These are phyloP conservation scores for Microbotryomycetes sp. DNA, from an alignment of 1,284 basidiomycete species.

Conservation along the genomic window DNA sequence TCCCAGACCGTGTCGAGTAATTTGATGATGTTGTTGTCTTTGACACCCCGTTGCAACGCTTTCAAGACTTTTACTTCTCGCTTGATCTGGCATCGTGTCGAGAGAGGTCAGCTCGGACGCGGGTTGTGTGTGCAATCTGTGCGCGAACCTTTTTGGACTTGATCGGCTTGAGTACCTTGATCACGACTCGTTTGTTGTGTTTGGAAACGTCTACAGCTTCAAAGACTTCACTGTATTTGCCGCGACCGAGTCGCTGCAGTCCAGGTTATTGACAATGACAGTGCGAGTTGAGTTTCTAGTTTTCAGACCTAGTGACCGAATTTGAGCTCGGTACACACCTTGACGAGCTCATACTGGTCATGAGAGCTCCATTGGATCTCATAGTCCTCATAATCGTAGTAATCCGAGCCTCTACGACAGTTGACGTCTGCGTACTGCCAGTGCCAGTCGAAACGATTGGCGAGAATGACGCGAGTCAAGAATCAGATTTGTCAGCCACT, in stretches of 20 bases:
- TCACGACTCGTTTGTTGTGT: slow-evolving; percentile 54
- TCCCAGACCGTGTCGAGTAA: neutral
- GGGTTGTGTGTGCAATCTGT: slow-evolving; percentile 77
- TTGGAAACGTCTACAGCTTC: slow-evolving; percentile 89
- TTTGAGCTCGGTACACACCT: neutral
- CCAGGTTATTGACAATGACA: too few relatives aligned
- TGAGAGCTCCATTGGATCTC: neutral
- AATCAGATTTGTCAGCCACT: too few relatives aligned
- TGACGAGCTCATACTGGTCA: neutral
- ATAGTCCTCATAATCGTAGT: neutral
- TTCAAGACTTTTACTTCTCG: slow-evolving; percentile 69
- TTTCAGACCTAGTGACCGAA: too few relatives aligned
- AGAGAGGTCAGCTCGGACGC: neutral
- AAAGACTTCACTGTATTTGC: slow-evolving; percentile 81
- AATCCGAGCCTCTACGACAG: too few relatives aligned
- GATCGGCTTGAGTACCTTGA: slow-evolving; percentile 78
- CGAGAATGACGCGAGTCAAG: too few relatives aligned
- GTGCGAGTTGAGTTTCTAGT: too few relatives aligned
- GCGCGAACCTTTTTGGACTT: slow-evolving; percentile 99
- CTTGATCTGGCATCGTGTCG: neutral
- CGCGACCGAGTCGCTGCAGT: slow-evolving; percentile 1
- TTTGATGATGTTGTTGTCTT: slow-evolving; percentile 75
- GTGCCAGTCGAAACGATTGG: too few relatives aligned
- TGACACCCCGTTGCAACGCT: slow-evolving; percentile 45
- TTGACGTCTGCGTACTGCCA: neutral